Evolutionary conservation across 805 yeast species (phyloP).

Genomic region (Hagleromyces aurorensis): DNA sequence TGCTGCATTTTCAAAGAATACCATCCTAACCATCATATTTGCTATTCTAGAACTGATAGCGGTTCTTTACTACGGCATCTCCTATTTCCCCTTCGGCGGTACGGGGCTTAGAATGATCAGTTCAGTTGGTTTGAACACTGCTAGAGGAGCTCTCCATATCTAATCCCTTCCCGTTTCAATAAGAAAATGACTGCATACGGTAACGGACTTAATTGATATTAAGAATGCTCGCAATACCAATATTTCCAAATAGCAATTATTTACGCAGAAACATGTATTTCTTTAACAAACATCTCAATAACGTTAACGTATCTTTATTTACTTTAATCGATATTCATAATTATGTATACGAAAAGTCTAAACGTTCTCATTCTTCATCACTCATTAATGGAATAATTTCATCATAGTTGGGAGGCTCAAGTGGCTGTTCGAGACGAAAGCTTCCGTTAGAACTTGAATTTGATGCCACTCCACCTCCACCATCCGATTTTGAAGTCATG

Average conservation of each 20-base stretch:
- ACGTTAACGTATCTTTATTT: not conserved
- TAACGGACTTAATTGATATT: no score
- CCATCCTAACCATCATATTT: conserved; percentile 67
- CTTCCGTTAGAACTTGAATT: conserved; percentile 2
- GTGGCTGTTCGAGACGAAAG: no score
- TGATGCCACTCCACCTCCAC: not conserved
- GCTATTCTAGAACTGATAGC: conserved; percentile 75
- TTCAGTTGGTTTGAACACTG: conserved; percentile 49
- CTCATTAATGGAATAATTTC: conserved; percentile 22
- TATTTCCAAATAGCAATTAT: no score
- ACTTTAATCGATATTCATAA: not conserved
- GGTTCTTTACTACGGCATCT: conserved; percentile 80
- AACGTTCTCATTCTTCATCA: conserved; percentile 12
- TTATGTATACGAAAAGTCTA: conserved; percentile 1
- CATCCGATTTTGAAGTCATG: not conserved
- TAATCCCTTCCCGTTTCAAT: no score
- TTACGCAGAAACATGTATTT: no score
- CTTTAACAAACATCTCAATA: not conserved
- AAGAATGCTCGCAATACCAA: no score
- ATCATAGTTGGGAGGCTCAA: conserved; percentile 32
- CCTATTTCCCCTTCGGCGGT: conserved; percentile 95
- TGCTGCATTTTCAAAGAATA: conserved; percentile 58
- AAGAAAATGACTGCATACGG: no score
- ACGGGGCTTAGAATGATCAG: conserved; percentile 56
- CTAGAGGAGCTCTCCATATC: conserved; percentile 34